Evolutionary conservation across 2,329 filamentous ascomycete species (phyloP).

Genomic region (Cadophora sp.): DNA sequence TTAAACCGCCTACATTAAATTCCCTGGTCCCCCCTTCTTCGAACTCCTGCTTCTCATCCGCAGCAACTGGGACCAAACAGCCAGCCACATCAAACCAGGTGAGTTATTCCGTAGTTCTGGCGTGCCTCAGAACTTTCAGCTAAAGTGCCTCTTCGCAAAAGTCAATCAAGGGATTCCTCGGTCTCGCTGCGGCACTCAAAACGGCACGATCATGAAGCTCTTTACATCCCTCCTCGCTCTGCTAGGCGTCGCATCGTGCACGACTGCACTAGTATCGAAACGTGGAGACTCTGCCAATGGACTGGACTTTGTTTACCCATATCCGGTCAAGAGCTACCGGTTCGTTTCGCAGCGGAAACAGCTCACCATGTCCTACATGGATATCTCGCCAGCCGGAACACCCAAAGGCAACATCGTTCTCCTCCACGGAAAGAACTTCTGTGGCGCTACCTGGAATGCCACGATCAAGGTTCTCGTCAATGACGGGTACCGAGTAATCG

Average conservation of each 20-base stretch:
- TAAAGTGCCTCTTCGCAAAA: background rate
- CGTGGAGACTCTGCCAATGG: constrained; percentile 18
- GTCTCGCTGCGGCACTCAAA: background rate
- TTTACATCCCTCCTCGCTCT: constrained; percentile 12
- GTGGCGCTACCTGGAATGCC: constrained; percentile 58
- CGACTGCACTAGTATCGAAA: background rate
- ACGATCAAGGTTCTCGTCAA: constrained; percentile 53
- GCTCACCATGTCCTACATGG: constrained; percentile 64
- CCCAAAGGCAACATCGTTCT: constrained; percentile 50
- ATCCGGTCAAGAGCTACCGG: constrained; percentile 55
- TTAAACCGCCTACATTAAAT: constrained; percentile 2
- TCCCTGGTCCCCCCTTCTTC: constrained; percentile 12
- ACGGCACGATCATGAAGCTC: constrained; percentile 13
- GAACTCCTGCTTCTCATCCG: constrained; percentile 5
- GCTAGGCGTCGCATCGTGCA: constrained; percentile 8
- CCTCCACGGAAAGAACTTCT: constrained; percentile 64
- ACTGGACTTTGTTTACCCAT: constrained; percentile 56
- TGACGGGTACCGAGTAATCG: constrained; percentile 58
- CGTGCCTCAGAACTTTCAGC: background rate
- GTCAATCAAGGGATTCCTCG: background rate
- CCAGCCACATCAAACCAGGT: constrained; percentile 10
- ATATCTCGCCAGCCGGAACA: constrained; percentile 49
- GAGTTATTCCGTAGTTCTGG: background rate
- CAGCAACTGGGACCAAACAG: constrained; percentile 13
- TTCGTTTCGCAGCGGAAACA: constrained; percentile 55